These are phyloP conservation scores for Claviceps cyperi DNA, from an alignment of 2,329 filamentous ascomycete genomes.

Conservation along the genomic window DNA sequence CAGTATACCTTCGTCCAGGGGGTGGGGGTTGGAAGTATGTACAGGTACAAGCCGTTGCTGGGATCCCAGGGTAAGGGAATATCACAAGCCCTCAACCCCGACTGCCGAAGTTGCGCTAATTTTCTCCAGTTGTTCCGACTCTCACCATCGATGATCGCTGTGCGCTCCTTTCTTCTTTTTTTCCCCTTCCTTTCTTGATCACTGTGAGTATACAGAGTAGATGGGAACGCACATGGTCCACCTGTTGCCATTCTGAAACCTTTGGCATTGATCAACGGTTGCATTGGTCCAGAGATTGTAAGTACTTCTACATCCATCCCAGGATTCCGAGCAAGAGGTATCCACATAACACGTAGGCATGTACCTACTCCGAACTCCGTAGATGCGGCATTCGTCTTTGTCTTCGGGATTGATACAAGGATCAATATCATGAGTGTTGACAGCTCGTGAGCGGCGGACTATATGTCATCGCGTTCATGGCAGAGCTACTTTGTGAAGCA, in stretches of 20 bases:
- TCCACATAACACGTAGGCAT: too few species aligned
- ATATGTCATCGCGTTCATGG: too few species aligned
- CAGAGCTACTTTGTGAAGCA: background rate
- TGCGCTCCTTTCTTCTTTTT: background rate
- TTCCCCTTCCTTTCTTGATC: background rate
- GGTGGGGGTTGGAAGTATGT: background rate
- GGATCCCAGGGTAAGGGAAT: background rate
- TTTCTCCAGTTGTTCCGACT: background rate
- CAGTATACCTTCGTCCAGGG: background rate
- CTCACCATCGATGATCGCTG: background rate
- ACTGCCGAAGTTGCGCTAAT: constrained; percentile 2
- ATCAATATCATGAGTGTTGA: background rate
- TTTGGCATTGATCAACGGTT: constrained; percentile 1
- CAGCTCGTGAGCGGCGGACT: background rate
- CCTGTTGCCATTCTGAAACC: background rate
- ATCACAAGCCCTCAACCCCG: background rate
- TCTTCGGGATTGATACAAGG: background rate
- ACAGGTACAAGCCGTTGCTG: background rate
- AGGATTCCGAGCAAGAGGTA: background rate
- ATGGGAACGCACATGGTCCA: background rate
- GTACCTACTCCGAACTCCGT: background rate
- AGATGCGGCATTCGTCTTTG: background rate
- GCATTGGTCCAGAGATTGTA: background rate
- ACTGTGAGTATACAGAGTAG: background rate
- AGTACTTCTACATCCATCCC: background rate